Evolutionary conservation across 306 rosid genomes (phyloP).

Genomic region (Cucumis sativus): DNA sequence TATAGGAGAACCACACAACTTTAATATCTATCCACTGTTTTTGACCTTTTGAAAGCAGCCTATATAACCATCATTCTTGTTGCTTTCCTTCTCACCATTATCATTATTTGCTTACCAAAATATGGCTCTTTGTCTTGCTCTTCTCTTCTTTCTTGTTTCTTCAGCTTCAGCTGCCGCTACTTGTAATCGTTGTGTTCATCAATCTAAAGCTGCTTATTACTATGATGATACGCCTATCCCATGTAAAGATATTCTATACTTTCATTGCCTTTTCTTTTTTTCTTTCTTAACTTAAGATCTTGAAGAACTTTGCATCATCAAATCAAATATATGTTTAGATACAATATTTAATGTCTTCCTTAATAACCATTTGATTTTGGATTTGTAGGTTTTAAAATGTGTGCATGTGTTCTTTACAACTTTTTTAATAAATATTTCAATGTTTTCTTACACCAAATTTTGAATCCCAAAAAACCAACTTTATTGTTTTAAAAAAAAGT

Average conservation of each 20-base stretch:
- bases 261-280: not conserved
- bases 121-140: constrained; percentile 18
- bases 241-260: constrained; percentile 15
- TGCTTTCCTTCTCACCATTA: not conserved
- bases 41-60: not conserved
- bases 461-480: too few species aligned
- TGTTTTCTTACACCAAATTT: too few species aligned
- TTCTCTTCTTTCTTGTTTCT: constrained; percentile 32
- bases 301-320: too few species aligned
- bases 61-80: not conserved
- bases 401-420: not conserved
- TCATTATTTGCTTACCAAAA: not conserved
- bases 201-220: constrained; percentile 49
- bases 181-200: constrained; percentile 38
- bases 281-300: not conserved
- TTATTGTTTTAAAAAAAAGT: too few species aligned
- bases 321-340: too few species aligned
- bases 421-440: too few species aligned
- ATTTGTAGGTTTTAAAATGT: too few species aligned
- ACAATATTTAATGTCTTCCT: too few species aligned
- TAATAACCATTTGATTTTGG: too few species aligned
- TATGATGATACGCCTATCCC: constrained; percentile 37
- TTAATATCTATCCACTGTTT: not conserved
- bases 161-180: constrained; percentile 30
- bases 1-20: not conserved